Conservation (phyloP, 2,329 filamentous ascomycete genomes). For the Salinomyces thailandicus region DNA sequence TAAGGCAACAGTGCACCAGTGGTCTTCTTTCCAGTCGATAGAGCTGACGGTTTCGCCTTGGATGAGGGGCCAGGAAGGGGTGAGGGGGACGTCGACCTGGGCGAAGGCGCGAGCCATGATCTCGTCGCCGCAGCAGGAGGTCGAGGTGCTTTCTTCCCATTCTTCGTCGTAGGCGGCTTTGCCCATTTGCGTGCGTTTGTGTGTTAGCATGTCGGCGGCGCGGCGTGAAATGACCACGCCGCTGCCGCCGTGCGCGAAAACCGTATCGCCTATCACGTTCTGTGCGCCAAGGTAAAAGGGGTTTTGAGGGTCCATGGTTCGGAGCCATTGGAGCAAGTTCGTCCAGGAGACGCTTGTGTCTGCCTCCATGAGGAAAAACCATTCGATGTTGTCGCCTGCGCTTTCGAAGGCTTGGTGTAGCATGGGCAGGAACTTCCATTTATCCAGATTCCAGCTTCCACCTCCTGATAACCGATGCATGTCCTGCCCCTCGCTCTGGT, state of each 20-base stretch:
- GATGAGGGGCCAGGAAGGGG: slow-evolving; percentile 34
- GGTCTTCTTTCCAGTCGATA: slow-evolving; percentile 32
- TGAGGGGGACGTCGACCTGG: slow-evolving; percentile 36
- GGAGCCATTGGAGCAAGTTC: slow-evolving; percentile 39
- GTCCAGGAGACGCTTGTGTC: slow-evolving; percentile 43
- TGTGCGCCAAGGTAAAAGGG: slow-evolving; percentile 41
- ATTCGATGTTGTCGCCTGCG: slow-evolving; percentile 38
- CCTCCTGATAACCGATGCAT: slow-evolving; percentile 21
- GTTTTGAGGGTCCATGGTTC: slow-evolving; percentile 36
- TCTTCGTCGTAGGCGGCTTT: slow-evolving; percentile 23
- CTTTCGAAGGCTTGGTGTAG: slow-evolving; percentile 40
- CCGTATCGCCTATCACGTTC: slow-evolving; percentile 27
- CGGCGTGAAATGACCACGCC: slow-evolving; percentile 37
- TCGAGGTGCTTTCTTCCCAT: slow-evolving; percentile 34
- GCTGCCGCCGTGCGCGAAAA: slow-evolving; percentile 34
- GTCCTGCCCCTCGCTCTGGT: slow-evolving; percentile 23
- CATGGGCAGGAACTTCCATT: slow-evolving; percentile 49
- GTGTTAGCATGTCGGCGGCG: slow-evolving; percentile 26
- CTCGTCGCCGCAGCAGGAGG: slow-evolving; percentile 47
- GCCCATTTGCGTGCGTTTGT: slow-evolving; percentile 33
- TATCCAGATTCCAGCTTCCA: slow-evolving; percentile 45
- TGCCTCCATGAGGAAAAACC: slow-evolving; percentile 48
- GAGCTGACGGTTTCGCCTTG: slow-evolving; percentile 34
- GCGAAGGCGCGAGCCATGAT: slow-evolving; percentile 41
- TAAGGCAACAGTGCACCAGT: slow-evolving; percentile 36